phyloP scores from a whole-genome alignment of 176 grass and related monocot genomes.

The Calamus simplicifolius region DNA sequence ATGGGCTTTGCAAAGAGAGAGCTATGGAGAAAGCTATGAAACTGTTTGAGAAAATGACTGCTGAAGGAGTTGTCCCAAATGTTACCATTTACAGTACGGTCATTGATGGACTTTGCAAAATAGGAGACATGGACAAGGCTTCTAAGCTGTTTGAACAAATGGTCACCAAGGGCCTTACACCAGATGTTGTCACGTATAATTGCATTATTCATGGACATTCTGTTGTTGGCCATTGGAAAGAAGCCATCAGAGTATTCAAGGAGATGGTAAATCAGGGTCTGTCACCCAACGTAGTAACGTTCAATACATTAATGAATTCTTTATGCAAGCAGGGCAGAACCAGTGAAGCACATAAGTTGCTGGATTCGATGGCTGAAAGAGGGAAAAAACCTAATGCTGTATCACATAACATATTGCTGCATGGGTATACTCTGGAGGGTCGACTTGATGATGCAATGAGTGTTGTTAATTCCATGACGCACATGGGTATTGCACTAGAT shows the following conservation, averaged over 20 bases:
- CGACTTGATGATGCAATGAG: conserved; percentile 2
- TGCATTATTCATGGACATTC: conserved; percentile 20
- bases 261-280: conserved; percentile 4
- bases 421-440: conserved; percentile 2
- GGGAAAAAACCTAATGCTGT: background rate
- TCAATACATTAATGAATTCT: conserved; percentile 3
- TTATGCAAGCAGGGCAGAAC: conserved; percentile 15
- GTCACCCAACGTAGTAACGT: background rate
- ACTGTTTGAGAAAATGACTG: too few relatives aligned
- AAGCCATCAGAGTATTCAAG: conserved; percentile 8
- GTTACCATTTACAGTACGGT: background rate
- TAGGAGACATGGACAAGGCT: background rate
- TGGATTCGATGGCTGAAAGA: conserved; percentile 14
- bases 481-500: background rate
- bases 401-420: conserved; percentile 9
- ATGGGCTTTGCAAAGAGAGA: too few relatives aligned
- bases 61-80: too few relatives aligned
- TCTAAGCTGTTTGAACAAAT: conserved; percentile 3
- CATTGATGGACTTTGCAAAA: conserved; percentile 19
- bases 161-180: background rate
- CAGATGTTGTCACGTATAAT: background rate
- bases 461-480: conserved; percentile 7
- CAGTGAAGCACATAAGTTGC: conserved; percentile 10
- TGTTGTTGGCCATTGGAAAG: background rate
- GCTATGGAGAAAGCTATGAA: too few relatives aligned